phyloP scores from a whole-genome alignment of 2,329 filamentous ascomycete species.

The Bipolaris cookei region DNA sequence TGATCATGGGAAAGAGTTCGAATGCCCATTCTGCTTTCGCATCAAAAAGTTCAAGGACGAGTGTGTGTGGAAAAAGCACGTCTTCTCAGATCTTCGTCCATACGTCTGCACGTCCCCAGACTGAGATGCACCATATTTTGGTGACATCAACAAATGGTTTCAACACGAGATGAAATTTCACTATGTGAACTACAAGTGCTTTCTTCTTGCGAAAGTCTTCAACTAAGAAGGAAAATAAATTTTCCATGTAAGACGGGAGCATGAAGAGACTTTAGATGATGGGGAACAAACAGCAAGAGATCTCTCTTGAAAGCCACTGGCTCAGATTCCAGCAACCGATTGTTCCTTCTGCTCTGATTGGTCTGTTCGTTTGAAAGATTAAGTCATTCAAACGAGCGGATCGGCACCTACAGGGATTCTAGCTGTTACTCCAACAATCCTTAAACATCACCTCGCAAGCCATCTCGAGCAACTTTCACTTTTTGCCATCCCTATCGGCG shows the following conservation, averaged over 20 bases:
- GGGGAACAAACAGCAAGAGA: background rate
- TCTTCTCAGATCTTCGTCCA: constrained; percentile 1
- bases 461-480: background rate
- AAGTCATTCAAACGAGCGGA: background rate
- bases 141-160: background rate
- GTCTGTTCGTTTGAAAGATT: background rate
- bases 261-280: background rate
- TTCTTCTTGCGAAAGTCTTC: background rate
- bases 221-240: background rate
- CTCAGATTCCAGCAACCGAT: background rate
- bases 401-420: background rate
- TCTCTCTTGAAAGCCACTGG: background rate
- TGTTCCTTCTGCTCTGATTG: background rate
- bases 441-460: background rate
- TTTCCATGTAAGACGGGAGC: background rate
- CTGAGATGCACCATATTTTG: background rate
- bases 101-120: background rate
- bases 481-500: background rate
- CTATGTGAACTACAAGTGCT: background rate
- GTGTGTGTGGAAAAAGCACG: background rate
- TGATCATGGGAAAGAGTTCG: background rate
- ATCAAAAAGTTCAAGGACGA: constrained; percentile 1
- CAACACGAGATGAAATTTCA: background rate
- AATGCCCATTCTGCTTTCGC: background rate
- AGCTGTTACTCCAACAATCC: background rate